Conservation (phyloP, 306 rosid species). For the Phaseolus lunatus region DNA sequence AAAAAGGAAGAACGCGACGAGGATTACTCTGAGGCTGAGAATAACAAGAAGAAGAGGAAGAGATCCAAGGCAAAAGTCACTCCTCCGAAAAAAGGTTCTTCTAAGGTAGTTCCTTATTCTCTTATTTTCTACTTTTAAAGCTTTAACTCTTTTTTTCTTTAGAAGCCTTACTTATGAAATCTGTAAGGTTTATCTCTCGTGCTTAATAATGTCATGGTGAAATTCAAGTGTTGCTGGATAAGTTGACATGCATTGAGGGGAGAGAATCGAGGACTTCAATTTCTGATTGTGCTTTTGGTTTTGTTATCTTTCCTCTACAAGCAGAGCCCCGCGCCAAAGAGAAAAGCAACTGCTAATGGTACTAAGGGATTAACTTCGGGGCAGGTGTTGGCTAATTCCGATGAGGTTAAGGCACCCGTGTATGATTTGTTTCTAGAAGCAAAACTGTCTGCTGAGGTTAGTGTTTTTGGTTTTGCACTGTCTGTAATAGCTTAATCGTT, state of each 20-base stretch:
- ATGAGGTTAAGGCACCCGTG: constrained; percentile 46
- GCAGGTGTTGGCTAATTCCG: constrained; percentile 30
- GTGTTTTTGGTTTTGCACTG: constrained; percentile 12
- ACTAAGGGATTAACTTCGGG: constrained; percentile 23
- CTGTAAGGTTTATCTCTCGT: background rate
- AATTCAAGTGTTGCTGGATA: background rate
- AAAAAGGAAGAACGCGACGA: constrained; percentile 51
- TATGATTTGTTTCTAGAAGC: constrained; percentile 73
- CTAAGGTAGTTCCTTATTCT: constrained; percentile 52
- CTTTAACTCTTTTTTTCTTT: background rate
- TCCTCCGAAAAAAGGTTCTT: constrained; percentile 51
- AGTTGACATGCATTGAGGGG: background rate
- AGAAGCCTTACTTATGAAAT: background rate
- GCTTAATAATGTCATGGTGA: background rate
- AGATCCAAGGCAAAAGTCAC: constrained; percentile 53
- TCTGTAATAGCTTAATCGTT: background rate
- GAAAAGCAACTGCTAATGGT: constrained; percentile 46
- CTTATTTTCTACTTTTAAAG: background rate
- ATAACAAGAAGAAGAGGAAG: constrained; percentile 56
- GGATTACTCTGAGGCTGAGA: constrained; percentile 54
- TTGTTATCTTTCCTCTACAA: constrained; percentile 1
- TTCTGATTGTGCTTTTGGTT: background rate
- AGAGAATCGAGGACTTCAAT: background rate
- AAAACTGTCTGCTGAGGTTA: constrained; percentile 69
- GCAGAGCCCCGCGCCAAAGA: constrained; percentile 63